A percentile compares a stretch with the other conserved stretches of the same genome.
These are phyloP conservation scores for Elaeis oleifera DNA, from an alignment of 202 grass and related monocot species.

Conservation along the genomic window DNA sequence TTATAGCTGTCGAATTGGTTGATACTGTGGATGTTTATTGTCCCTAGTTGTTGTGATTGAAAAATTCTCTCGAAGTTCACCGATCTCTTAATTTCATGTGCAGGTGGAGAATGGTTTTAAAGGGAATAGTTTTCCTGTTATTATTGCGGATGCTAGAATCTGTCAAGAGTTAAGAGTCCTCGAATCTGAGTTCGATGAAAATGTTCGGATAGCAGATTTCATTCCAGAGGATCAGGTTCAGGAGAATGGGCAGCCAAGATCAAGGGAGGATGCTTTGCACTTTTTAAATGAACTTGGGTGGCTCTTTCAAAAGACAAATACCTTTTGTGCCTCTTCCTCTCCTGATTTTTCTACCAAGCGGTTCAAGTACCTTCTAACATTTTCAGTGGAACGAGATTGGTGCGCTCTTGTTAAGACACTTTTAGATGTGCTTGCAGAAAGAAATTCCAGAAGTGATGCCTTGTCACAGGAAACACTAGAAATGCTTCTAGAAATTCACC, in stretches of 20 bases:
- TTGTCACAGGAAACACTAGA: slow-evolving; percentile 65
- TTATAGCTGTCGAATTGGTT: too few species aligned
- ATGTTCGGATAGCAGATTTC: slow-evolving; percentile 33
- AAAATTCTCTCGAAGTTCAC: too few species aligned
- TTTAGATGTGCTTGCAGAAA: slow-evolving; percentile 73
- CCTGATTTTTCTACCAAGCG: slow-evolving; percentile 57
- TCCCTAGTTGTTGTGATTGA: too few species aligned
- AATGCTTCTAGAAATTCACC: slow-evolving; percentile 64
- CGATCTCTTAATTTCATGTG: slow-evolving; percentile 14
- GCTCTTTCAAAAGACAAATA: slow-evolving; percentile 77
- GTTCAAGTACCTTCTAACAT: slow-evolving; percentile 69
- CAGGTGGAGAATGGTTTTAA: slow-evolving; percentile 96
- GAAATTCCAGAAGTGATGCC: slow-evolving; percentile 43
- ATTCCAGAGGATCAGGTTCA: slow-evolving; percentile 41
- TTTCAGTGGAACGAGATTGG: slow-evolving; percentile 83
- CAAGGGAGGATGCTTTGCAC: slow-evolving; percentile 60
- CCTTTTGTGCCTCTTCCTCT: slow-evolving; percentile 21
- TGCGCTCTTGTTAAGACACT: slow-evolving; percentile 71
- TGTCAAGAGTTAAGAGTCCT: slow-evolving; percentile 75
- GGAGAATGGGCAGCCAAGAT: slow-evolving; percentile 25
- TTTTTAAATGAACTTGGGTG: slow-evolving; percentile 98
- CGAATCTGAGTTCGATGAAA: slow-evolving; percentile 64
- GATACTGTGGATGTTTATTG: too few species aligned
- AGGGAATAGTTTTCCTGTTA: slow-evolving; percentile 88
- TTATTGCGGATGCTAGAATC: slow-evolving; percentile 60